Evolutionary conservation across 2,329 filamentous ascomycete species (phyloP).

Genomic region (Neopestalotiopsis clavispora): DNA sequence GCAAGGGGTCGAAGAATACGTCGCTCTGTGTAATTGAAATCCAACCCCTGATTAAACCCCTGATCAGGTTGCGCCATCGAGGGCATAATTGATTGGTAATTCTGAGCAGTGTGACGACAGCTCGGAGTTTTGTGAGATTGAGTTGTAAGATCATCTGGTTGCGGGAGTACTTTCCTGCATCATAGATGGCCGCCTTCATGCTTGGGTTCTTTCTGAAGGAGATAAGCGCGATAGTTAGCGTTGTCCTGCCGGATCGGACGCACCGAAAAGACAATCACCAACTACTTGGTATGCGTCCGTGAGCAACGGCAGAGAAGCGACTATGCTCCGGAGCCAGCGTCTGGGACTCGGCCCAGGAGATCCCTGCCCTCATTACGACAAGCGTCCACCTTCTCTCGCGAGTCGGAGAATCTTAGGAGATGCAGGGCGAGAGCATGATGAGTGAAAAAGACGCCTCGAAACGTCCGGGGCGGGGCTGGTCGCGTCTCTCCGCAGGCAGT

Average conservation of each 20-base stretch:
- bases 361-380: constrained; percentile 34
- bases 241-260: constrained; percentile 37
- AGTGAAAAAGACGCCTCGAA: constrained; percentile 26
- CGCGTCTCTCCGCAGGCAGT: constrained; percentile 49
- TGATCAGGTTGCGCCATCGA: neutral
- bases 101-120: constrained; percentile 4
- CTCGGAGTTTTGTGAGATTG: constrained; percentile 11
- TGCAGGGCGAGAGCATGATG: constrained; percentile 33
- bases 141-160: constrained; percentile 18
- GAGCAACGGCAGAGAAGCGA: constrained; percentile 43
- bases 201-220: constrained; percentile 53
- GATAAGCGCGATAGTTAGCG: constrained; percentile 64
- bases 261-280: constrained; percentile 17
- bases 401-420: constrained; percentile 29
- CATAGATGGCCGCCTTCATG: constrained; percentile 31
- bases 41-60: neutral
- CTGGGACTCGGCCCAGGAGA: constrained; percentile 61
- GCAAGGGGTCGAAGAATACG: neutral
- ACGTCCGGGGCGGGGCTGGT: constrained; percentile 51
- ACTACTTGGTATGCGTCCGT: constrained; percentile 21
- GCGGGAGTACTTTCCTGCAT: constrained; percentile 8
- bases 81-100: neutral
- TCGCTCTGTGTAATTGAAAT: neutral
- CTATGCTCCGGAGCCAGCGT: constrained; percentile 63
- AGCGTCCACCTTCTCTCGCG: constrained; percentile 31